These are phyloP conservation scores for Colletotrichum trifolii DNA, from an alignment of 2,329 filamentous ascomycete genomes.

Conservation along the genomic window DNA sequence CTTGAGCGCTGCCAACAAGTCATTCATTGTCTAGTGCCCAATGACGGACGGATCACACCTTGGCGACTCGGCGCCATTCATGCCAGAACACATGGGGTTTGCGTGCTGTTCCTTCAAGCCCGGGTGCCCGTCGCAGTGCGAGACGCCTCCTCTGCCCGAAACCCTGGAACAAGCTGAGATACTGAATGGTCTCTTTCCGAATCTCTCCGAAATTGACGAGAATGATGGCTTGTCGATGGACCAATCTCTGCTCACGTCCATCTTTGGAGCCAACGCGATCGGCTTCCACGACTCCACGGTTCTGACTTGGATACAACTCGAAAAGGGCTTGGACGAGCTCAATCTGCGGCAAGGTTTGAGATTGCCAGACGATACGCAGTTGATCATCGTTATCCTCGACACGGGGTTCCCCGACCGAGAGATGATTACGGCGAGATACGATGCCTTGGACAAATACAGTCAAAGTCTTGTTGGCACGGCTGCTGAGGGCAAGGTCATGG, in stretches of 20 bases:
- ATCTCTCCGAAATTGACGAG: background rate
- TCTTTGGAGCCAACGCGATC: background rate
- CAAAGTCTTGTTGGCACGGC: no score
- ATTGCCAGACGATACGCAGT: background rate
- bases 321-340: background rate
- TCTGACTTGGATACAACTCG: background rate
- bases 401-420: background rate
- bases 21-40: constrained; percentile 8
- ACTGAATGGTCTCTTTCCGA: background rate
- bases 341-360: background rate
- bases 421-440: background rate
- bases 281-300: background rate
- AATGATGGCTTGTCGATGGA: background rate
- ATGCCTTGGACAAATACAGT: background rate
- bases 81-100: background rate
- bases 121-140: no score
- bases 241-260: background rate
- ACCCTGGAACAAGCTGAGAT: background rate
- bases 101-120: background rate
- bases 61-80: background rate
- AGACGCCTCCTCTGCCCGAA: no score
- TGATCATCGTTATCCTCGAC: background rate
- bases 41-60: background rate
- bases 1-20: background rate
- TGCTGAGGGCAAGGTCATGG: background rate